Evolutionary conservation across 2,329 filamentous ascomycete genomes (phyloP).

Genomic region (Fusarium paranaense): DNA sequence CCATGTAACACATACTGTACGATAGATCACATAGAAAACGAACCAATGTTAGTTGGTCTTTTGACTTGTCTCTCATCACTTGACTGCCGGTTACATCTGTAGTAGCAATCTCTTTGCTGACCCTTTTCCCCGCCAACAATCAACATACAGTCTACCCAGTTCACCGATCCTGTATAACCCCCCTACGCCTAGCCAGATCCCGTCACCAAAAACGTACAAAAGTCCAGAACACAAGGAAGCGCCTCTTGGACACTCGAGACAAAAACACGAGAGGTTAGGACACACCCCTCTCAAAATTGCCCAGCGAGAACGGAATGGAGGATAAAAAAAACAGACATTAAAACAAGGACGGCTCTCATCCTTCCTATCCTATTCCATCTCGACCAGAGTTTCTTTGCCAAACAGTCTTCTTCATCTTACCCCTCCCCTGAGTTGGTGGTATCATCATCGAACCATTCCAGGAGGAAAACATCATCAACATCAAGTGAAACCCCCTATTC

Average conservation of each 20-base stretch:
- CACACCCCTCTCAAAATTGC: slow-evolving; percentile 16
- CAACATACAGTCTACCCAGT: neutral
- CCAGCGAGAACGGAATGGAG: slow-evolving; percentile 26
- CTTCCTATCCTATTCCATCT: slow-evolving; percentile 14
- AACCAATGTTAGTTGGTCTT: neutral
- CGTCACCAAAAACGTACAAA: neutral
- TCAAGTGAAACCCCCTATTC: neutral
- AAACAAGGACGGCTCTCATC: neutral
- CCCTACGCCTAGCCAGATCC: neutral
- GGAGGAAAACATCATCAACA: neutral
- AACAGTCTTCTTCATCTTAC: neutral
- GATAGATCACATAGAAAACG: neutral
- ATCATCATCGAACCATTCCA: neutral
- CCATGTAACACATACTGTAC: neutral
- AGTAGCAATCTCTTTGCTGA: neutral
- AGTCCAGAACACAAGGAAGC: neutral
- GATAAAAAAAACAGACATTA: slow-evolving; percentile 18
- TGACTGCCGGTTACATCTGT: neutral
- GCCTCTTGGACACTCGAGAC: slow-evolving; percentile 23
- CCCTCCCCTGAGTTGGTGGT: neutral
- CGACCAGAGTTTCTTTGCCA: neutral
- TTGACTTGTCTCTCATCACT: neutral
- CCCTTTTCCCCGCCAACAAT: neutral
- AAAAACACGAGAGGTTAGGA: neutral
- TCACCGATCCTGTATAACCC: neutral